Conservation (phyloP, 2,329 filamentous ascomycete genomes). For the Trichoderma lentiforme region DNA sequence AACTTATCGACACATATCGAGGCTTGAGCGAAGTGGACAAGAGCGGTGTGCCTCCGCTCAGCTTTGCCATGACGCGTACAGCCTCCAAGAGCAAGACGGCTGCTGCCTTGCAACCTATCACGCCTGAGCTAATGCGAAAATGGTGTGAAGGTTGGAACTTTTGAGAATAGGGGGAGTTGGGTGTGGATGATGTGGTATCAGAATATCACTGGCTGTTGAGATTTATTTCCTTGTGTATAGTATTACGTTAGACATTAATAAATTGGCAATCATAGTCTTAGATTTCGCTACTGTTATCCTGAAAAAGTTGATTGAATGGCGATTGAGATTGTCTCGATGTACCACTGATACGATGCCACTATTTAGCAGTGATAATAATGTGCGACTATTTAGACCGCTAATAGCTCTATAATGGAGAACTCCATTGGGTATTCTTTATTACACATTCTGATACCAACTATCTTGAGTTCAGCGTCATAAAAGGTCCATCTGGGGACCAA, state of each 20-base stretch:
- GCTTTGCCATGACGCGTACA: not conserved
- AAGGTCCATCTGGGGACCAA: too few relatives aligned
- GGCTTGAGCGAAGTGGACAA: not conserved
- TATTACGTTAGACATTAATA: not conserved
- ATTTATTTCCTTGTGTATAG: not conserved
- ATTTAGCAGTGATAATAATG: too few relatives aligned
- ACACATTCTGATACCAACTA: too few relatives aligned
- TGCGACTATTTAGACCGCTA: not conserved
- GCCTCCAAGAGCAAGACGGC: not conserved
- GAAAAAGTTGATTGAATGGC: too few relatives aligned
- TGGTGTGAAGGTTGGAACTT: not conserved
- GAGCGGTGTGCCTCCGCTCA: not conserved
- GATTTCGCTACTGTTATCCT: not conserved
- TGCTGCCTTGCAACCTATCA: not conserved
- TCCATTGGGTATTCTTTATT: rapidly evolving
- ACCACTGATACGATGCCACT: too few relatives aligned
- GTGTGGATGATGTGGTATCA: not conserved
- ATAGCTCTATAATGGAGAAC: rapidly evolving
- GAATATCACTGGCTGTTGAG: not conserved
- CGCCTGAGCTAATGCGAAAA: not conserved
- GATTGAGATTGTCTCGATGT: too few relatives aligned
- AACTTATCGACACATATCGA: not conserved
- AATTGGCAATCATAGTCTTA: not conserved
- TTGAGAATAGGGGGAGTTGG: not conserved
- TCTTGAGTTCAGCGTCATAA: too few relatives aligned